Evolutionary conservation across 257 asterid species (phyloP).

Genomic region (Solanum lignicaule): DNA sequence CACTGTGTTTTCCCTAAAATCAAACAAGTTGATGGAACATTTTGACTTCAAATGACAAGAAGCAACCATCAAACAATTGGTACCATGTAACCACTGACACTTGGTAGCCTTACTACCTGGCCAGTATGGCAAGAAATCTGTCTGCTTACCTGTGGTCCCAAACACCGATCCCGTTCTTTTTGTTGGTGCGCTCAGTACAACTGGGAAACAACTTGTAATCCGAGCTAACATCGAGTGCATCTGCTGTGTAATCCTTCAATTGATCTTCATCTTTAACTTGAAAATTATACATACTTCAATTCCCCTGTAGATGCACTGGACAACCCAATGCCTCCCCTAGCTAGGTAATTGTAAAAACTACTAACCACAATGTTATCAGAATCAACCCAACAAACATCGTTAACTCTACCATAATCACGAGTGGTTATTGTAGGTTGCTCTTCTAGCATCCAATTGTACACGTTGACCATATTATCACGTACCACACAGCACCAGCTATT

Average conservation of each 20-base stretch:
- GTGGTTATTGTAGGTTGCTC: constrained; percentile 52
- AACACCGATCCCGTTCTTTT: too few relatives aligned
- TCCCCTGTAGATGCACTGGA: constrained; percentile 49
- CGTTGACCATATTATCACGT: background rate
- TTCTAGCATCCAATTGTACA: constrained; percentile 79
- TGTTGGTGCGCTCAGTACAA: too few relatives aligned
- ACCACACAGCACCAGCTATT: too few relatives aligned
- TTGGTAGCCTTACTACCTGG: constrained; percentile 54
- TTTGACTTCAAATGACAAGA: background rate
- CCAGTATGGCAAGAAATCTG: too few relatives aligned
- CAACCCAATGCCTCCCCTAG: constrained; percentile 72
- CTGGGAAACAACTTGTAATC: too few relatives aligned
- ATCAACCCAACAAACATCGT: constrained; percentile 69
- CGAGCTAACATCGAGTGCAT: too few relatives aligned
- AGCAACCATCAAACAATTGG: constrained; percentile 39
- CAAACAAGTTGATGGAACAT: constrained; percentile 40
- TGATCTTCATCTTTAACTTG: constrained; percentile 23
- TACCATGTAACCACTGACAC: constrained; percentile 59
- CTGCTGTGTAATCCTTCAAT: too few relatives aligned
- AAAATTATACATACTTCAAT: constrained; percentile 45
- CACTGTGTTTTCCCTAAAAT: constrained; percentile 13
- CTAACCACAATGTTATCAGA: constrained; percentile 41
- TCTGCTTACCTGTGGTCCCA: too few relatives aligned
- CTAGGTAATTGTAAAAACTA: constrained; percentile 56
- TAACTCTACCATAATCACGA: constrained; percentile 67